Conservation (phyloP, 176 grass and related monocot genomes). For the Ananas comosus region DNA sequence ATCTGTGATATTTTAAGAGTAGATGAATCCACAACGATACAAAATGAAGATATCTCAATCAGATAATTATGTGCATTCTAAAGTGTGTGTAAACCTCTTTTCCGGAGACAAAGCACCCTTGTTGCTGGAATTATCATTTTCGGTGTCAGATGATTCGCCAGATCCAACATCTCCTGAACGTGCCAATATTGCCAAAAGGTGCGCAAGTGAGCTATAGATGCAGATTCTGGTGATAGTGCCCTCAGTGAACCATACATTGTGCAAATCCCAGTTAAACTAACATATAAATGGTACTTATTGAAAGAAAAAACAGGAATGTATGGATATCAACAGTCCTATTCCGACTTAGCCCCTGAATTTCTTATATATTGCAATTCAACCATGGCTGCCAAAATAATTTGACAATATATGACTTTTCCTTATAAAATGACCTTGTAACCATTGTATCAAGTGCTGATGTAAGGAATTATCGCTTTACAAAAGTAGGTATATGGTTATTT, state of each 20-base stretch:
- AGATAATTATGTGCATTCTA: constrained; percentile 29
- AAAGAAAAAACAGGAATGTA: too few species aligned
- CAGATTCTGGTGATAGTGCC: constrained; percentile 14
- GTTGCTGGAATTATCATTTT: constrained; percentile 40
- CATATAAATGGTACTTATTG: too few species aligned
- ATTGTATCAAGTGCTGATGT: too few species aligned
- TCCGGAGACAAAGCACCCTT: constrained; percentile 36
- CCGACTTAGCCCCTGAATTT: too few species aligned
- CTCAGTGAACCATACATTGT: constrained; percentile 15
- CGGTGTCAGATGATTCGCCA: constrained; percentile 38
- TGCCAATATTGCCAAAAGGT: constrained; percentile 34
- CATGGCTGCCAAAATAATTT: too few species aligned
- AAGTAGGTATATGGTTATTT: too few species aligned
- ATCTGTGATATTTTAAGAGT: background rate
- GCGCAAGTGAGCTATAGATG: constrained; percentile 32
- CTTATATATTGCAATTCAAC: too few species aligned
- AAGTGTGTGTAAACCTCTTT: constrained; percentile 45
- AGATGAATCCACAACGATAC: background rate
- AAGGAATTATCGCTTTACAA: too few species aligned
- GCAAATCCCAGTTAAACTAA: constrained; percentile 8
- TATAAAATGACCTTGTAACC: too few species aligned
- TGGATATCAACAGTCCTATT: too few species aligned
- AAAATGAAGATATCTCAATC: background rate
- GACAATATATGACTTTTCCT: too few species aligned
- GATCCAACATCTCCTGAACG: constrained; percentile 41